phyloP scores from a whole-genome alignment of 2,329 filamentous ascomycete species.

The Pseudopyricularia cyperi region DNA sequence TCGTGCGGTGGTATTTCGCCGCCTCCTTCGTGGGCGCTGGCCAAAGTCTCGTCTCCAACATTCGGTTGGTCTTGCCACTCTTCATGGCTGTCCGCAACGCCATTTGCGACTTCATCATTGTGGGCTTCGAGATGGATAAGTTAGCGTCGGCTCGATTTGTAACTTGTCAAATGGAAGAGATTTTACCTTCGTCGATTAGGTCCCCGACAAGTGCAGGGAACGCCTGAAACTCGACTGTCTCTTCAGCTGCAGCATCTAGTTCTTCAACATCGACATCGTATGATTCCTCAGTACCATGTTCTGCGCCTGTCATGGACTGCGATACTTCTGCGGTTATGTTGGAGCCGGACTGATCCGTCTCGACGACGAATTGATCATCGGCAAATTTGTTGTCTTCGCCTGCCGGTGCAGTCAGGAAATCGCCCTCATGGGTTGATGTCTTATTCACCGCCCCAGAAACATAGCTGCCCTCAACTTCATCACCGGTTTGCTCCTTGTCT shows the following conservation, averaged over 20 bases:
- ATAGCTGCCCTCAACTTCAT: not conserved
- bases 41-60: not conserved
- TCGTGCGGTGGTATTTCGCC: not conserved
- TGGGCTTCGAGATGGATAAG: slow-evolving; percentile 6
- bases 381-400: not conserved
- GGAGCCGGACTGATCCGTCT: not conserved
- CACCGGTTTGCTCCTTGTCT: not conserved
- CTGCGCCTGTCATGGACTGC: not conserved
- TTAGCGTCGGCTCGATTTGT: not conserved
- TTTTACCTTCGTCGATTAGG: not conserved
- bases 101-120: not conserved
- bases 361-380: not conserved
- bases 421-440: not conserved
- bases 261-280: not conserved
- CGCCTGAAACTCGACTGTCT: not conserved
- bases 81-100: not conserved
- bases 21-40: not conserved
- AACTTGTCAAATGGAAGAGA: not conserved
- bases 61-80: not conserved
- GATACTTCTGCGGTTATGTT: not conserved
- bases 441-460: not conserved
- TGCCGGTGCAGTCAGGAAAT: not conserved
- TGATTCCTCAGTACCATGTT: not conserved
- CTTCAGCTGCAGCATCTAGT: not conserved
- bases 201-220: not conserved